Evolutionary conservation across 805 yeast genomes (phyloP).

Genomic region (Pichia eremophila): DNA sequence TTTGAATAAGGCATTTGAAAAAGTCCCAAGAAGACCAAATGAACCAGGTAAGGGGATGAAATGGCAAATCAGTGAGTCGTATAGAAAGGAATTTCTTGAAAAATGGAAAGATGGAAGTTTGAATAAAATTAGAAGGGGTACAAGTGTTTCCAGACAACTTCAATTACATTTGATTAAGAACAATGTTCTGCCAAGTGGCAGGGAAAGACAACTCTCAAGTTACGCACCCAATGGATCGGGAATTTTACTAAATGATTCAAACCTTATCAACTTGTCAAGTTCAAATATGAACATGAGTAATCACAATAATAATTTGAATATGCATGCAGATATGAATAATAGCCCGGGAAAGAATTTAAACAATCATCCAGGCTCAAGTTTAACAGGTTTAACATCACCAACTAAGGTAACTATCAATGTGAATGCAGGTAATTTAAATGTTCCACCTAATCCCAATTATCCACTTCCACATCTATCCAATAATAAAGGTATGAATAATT

Average conservation of each 20-base stretch:
- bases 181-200: conserved; percentile 40
- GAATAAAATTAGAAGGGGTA: conserved; percentile 68
- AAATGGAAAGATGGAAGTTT: conserved; percentile 72
- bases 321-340: too few relatives aligned
- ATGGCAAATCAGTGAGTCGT: conserved; percentile 89
- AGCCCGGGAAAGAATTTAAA: not conserved
- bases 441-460: not conserved
- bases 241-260: not conserved
- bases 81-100: conserved; percentile 72
- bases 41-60: conserved; percentile 99
- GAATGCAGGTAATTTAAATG: not conserved
- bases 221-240: not conserved
- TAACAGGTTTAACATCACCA: not conserved
- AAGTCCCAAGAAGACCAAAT: conserved; percentile 88
- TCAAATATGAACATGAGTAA: not conserved
- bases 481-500: too few relatives aligned
- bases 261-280: not conserved
- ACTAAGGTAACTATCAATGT: not conserved
- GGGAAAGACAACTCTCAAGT: conserved; percentile 7
- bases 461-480: not conserved
- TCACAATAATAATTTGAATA: too few relatives aligned
- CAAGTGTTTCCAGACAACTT: conserved; percentile 70
- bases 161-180: conserved; percentile 64
- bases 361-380: too few relatives aligned
- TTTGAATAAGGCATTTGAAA: conserved; percentile 92